A percentile compares a stretch with the other conserved stretches of the same genome.
Evolutionary conservation across 495 filamentous ascomycete species (phyloP).

Genomic region (Neurospora cerealis): DNA sequence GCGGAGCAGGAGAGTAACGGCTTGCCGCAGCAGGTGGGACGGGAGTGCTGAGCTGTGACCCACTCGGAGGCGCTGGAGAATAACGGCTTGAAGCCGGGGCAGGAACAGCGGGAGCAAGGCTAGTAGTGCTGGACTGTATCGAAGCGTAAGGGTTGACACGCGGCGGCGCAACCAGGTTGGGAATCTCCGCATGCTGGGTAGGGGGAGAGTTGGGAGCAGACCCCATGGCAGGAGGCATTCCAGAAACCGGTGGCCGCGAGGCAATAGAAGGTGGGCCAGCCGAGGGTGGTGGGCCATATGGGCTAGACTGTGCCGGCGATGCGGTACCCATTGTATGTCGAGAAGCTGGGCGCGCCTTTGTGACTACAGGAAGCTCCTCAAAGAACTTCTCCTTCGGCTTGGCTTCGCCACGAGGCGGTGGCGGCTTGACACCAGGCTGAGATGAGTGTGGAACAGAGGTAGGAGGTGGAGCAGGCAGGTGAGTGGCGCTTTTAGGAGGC

Average conservation of each 20-base stretch:
- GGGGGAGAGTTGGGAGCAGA: constrained; percentile 6
- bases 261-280: constrained; percentile 20
- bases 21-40: constrained; percentile 31
- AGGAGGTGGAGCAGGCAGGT: constrained; percentile 24
- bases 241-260: constrained; percentile 11
- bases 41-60: constrained; percentile 23
- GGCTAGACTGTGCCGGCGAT: constrained; percentile 29
- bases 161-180: constrained; percentile 43
- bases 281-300: constrained; percentile 20
- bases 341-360: constrained; percentile 45
- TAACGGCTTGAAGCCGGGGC: constrained; percentile 39
- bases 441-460: constrained; percentile 24
- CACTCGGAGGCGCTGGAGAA: constrained; percentile 47
- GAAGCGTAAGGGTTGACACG: constrained; percentile 53
- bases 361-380: constrained; percentile 69
- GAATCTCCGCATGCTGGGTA: constrained; percentile 16
- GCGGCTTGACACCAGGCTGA: constrained; percentile 17
- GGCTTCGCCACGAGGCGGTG: constrained; percentile 17
- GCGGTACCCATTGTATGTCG: constrained; percentile 25
- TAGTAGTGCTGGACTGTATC: constrained; percentile 30
- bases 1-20: constrained; percentile 46
- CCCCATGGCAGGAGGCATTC: constrained; percentile 7
- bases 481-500: constrained; percentile 51
- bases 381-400: constrained; percentile 57
- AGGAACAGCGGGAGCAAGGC: constrained; percentile 31